A percentile compares a stretch with the other conserved stretches of the same genome.
Evolutionary conservation across 2,329 filamentous ascomycete genomes (phyloP).

Genomic region (Ophiostoma novo-ulmi): DNA sequence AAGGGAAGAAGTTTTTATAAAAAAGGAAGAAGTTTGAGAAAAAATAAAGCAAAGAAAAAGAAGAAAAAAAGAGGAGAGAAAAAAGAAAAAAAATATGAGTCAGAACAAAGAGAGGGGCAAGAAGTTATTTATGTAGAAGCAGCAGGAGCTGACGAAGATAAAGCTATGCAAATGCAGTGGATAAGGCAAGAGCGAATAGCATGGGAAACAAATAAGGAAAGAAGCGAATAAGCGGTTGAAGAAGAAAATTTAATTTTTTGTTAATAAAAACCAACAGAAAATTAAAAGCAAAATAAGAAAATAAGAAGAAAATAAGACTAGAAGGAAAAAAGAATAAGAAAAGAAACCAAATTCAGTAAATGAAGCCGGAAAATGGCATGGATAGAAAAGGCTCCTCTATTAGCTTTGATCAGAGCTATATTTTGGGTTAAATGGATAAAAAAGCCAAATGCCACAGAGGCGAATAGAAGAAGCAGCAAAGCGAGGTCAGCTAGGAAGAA

Average conservation of each 20-base stretch:
- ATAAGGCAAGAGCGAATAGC: slow-evolving; percentile 2
- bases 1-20: not conserved
- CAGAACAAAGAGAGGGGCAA: slow-evolving; percentile 4
- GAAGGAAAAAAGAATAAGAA: not conserved
- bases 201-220: not conserved
- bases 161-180: not conserved
- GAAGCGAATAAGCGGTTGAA: not conserved
- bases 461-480: not conserved
- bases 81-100: not conserved
- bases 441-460: not conserved
- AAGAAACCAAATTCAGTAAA: not conserved
- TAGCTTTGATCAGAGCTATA: not conserved
- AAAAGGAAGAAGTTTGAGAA: not conserved
- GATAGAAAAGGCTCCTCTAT: not conserved
- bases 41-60: not conserved
- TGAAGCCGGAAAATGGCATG: not conserved
- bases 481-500: not conserved
- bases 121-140: slow-evolving; percentile 3
- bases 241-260: not conserved
- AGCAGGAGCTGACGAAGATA: slow-evolving; percentile 7
- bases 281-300: not conserved
- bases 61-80: not conserved
- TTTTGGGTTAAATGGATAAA: not conserved
- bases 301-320: not conserved
- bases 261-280: no score